Evolutionary conservation across 176 grass and related monocot genomes (phyloP), one percentile per base, ranked within the genome.

Genomic region (Otatea glauca): DNA sequence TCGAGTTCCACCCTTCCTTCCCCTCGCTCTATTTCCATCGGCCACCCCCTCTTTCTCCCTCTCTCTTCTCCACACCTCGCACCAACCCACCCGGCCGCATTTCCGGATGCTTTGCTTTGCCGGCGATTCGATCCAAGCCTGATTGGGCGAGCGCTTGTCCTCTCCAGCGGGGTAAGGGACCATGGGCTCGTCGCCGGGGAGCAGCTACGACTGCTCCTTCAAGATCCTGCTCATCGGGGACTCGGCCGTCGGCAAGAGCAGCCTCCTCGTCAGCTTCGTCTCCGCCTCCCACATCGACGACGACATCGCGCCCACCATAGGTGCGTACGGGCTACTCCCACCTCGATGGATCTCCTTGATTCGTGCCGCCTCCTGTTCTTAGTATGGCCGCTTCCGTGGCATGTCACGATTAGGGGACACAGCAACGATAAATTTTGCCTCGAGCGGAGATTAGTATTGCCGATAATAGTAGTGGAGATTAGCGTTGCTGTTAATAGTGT

Each of bases 241-340:
- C 69, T 98, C 96, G 25, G 91, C 64, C 20, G 96, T 98, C 72
- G 96, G 96, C 59, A 98, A 98, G 93, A 98, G 96, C 84, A 98
- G 93, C 85, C 87, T 98, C 43, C 91, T 98, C 70, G 85, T 93
- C 72, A 93, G 93, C 82, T 98, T 98, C 88, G 92, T 95, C 75
- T 85, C 89, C 71, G 84, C 89, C 6, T 77, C 90, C 47, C 73
- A 87, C 27, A 75, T 85, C 49, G 87, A 88, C 50, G 72, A 80
- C 83, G 90, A 95, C 80, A 85, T 93, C 76, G 83, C 93, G 0
- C 91, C 93, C 21, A 98, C 96, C 17, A 93, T 98, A 61, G 96
- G 96, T 98, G 94, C 23, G 14, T 27, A 84, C 71, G 53, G 81
- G 65, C 74, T 5, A 8, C 43, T 45, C 7, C 56, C 50, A 6